phyloP scores from a whole-genome alignment of 208 protist genomes.

The Leishmania amazonensis region DNA sequence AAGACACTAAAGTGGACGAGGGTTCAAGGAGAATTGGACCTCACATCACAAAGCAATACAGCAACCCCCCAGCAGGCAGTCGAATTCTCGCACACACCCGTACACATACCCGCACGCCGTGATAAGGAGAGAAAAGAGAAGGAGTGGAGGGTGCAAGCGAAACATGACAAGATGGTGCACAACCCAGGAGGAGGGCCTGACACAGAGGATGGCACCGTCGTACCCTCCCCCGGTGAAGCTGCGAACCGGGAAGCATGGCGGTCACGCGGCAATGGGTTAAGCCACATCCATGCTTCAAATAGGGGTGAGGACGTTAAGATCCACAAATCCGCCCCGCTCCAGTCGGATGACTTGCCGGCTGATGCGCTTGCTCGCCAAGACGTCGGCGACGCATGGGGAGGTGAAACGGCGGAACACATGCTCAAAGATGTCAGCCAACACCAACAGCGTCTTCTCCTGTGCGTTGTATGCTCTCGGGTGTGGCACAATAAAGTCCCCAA shows the following conservation, averaged over 20 bases:
- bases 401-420: conserved; percentile 33
- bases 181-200: background rate
- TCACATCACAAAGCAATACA: background rate
- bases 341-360: conserved; percentile 22
- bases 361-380: conserved; percentile 42
- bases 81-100: background rate
- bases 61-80: background rate
- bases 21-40: background rate
- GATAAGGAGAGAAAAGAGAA: background rate
- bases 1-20: background rate
- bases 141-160: background rate
- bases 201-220: background rate
- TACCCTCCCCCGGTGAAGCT: background rate
- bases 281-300: background rate
- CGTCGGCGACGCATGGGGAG: conserved; percentile 21
- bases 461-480: conserved; percentile 19
- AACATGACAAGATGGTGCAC: background rate
- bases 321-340: conserved; percentile 17
- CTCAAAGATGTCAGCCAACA: conserved; percentile 47
- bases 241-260: background rate
- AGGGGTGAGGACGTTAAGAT: conserved; percentile 34
- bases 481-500: conserved; percentile 68
- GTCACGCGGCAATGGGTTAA: conserved; percentile 1
- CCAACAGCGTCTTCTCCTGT: conserved; percentile 36
- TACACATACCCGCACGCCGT: background rate